phyloP scores from a whole-genome alignment of 2,329 filamentous ascomycete genomes.

The Chrysoporthe puriensis region DNA sequence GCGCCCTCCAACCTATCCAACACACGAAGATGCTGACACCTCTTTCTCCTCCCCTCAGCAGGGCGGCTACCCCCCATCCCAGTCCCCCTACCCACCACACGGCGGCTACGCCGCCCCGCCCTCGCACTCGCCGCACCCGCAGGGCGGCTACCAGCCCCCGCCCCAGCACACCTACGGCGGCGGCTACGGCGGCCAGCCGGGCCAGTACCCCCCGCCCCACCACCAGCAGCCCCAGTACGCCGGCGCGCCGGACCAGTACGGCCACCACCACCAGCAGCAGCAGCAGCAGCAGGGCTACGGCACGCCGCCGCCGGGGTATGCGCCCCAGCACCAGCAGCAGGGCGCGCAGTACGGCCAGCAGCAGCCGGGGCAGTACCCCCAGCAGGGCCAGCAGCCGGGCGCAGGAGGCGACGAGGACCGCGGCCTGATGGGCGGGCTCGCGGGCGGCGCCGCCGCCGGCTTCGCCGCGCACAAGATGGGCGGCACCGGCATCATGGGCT shows the following conservation, averaged over 20 bases:
- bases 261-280: background rate
- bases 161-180: conserved; percentile 30
- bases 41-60: conserved; percentile 33
- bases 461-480: conserved; percentile 58
- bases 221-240: conserved; percentile 34
- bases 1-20: conserved; percentile 30
- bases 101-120: conserved; percentile 28
- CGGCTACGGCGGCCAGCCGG: conserved; percentile 19
- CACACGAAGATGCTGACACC: conserved; percentile 12
- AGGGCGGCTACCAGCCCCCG: conserved; percentile 32
- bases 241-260: conserved; percentile 25
- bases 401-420: conserved; percentile 49
- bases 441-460: conserved; percentile 58
- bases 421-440: conserved; percentile 57
- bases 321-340: conserved; percentile 13
- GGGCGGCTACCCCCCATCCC: conserved; percentile 25
- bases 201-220: conserved; percentile 5
- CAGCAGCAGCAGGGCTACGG: conserved; percentile 17
- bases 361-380: conserved; percentile 15
- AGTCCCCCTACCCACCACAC: conserved; percentile 24
- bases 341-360: conserved; percentile 19
- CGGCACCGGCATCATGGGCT: conserved; percentile 14
- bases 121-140: conserved; percentile 31
- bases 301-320: conserved; percentile 25
- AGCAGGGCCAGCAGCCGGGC: background rate